These are phyloP conservation scores for Penicillium sp. DNA, from an alignment of 2,329 filamentous ascomycete genomes.

Conservation along the genomic window DNA sequence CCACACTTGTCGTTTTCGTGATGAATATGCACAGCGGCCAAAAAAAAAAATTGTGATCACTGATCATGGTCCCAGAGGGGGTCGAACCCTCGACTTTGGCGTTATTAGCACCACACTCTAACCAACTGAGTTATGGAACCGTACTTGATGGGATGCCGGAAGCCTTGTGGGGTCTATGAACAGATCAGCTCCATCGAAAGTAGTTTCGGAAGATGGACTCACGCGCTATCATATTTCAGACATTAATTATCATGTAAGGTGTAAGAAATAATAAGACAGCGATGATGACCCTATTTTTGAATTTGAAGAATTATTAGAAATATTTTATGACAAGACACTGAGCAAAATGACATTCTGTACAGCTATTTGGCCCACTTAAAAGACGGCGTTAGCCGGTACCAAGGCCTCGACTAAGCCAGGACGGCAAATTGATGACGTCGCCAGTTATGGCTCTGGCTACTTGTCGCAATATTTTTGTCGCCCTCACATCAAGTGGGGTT, in stretches of 20 bases:
- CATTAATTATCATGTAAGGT: no score
- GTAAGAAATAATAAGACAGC: no score
- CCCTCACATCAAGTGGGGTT: background rate
- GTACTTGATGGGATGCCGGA: background rate
- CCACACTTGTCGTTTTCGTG: no score
- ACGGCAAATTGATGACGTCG: background rate
- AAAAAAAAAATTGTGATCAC: background rate
- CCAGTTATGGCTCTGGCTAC: background rate
- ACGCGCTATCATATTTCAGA: no score
- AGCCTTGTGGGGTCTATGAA: background rate
- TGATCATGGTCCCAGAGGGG: conserved; percentile 8
- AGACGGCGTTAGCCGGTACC: background rate
- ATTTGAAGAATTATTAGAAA: no score
- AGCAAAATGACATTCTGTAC: background rate
- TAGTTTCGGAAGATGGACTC: no score
- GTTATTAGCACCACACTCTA: conserved; percentile 12
- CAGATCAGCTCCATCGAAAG: background rate
- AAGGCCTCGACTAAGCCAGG: background rate
- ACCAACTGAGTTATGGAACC: conserved; percentile 11
- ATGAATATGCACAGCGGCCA: no score
- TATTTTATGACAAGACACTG: background rate
- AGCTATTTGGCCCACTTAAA: background rate
- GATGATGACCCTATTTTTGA: no score
- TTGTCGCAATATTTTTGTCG: background rate
- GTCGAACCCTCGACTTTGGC: conserved; percentile 11